Evolutionary conservation across 345 rosid genomes (phyloP).

Genomic region (Luvunga scandens): DNA sequence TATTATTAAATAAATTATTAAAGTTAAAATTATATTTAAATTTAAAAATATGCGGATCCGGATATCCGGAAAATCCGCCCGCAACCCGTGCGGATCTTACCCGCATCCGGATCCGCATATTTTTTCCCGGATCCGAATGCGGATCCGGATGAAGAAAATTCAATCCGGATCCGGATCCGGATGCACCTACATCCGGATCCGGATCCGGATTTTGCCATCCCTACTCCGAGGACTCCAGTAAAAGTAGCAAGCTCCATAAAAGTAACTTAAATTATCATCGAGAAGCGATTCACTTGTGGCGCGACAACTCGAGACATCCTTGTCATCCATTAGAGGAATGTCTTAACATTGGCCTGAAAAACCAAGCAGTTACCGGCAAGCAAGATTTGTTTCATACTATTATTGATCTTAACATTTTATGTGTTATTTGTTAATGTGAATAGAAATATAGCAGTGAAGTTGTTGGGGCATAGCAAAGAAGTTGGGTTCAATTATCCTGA

Average conservation of each 20-base stretch:
- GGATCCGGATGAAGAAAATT: no score
- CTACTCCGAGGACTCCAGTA: not conserved
- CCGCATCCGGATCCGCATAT: no score
- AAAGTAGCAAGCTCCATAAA: not conserved
- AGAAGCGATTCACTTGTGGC: slow-evolving; percentile 14
- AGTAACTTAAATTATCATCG: not conserved
- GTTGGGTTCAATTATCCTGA: slow-evolving; percentile 29
- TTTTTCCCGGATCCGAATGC: no score
- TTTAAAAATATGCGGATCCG: no score
- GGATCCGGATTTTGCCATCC: no score
- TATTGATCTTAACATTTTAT: not conserved
- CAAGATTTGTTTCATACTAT: not conserved
- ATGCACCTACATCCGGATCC: no score
- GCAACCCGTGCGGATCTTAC: no score
- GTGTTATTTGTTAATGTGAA: not conserved
- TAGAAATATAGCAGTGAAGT: slow-evolving; percentile 16
- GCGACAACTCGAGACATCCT: slow-evolving; percentile 16
- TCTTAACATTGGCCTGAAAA: slow-evolving; percentile 22
- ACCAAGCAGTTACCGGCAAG: not conserved
- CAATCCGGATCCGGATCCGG: no score
- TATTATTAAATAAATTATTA: no score
- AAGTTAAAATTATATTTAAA: no score
- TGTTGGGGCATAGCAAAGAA: slow-evolving; percentile 24
- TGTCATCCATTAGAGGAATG: slow-evolving; percentile 18
- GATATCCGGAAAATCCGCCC: no score